Percentiles rank a stretch among this genome's conserved stretches.
Conservation (phyloP, 257 asterid species). For the Dorcoceras hygrometricum region DNA sequence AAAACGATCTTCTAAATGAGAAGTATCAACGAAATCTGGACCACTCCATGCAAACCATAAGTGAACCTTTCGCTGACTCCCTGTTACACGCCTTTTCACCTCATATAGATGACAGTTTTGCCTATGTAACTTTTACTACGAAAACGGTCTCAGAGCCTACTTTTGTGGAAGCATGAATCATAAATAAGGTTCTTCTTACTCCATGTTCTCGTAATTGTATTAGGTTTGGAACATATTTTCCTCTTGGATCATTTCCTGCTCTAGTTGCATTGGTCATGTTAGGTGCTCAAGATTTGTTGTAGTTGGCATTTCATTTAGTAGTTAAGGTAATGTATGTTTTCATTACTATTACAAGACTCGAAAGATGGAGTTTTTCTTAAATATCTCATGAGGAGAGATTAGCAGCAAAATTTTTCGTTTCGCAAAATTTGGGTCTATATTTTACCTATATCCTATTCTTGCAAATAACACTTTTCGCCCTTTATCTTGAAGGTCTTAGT, state of each 20-base stretch:
- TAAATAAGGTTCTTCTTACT: neutral
- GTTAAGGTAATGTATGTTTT: no score
- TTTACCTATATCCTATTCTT: no score
- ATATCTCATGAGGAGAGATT: no score
- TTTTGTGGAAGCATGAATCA: constrained; percentile 31
- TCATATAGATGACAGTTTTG: constrained; percentile 28
- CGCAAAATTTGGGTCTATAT: no score
- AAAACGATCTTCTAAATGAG: constrained; percentile 11
- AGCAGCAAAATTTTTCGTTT: no score
- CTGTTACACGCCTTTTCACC: constrained; percentile 26
- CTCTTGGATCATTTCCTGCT: neutral
- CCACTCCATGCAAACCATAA: constrained; percentile 36
- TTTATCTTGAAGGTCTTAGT: no score
- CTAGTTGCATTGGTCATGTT: neutral
- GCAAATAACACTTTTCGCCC: no score
- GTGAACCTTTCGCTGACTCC: constrained; percentile 38
- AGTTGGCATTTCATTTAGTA: no score
- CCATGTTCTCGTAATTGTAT: neutral
- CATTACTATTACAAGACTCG: no score
- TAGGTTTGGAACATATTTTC: neutral
- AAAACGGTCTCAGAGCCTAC: constrained; percentile 62
- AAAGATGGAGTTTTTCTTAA: no score
- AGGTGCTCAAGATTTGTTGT: no score
- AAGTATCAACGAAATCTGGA: constrained; percentile 8
- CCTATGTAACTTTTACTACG: constrained; percentile 28